These are phyloP conservation scores for Dalbergia cultrata DNA, from an alignment of 306 rosid species.

Conservation along the genomic window DNA sequence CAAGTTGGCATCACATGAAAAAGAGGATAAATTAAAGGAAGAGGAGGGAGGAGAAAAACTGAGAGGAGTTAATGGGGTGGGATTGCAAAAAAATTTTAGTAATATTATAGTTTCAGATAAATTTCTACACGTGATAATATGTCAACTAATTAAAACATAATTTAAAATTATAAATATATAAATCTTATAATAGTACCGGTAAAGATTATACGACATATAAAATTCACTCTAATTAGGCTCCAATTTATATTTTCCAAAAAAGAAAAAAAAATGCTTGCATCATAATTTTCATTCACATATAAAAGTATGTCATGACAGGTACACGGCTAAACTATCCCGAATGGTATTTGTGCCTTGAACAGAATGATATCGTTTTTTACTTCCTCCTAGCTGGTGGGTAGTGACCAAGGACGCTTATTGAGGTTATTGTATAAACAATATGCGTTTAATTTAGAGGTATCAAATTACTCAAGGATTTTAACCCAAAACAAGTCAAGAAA, in stretches of 20 bases:
- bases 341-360: constrained; percentile 40
- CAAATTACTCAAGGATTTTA: too few species aligned
- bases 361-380: constrained; percentile 35
- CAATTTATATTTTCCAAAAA: too few species aligned
- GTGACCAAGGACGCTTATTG: background rate
- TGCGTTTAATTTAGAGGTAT: background rate
- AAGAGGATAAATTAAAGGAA: too few species aligned
- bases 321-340: constrained; percentile 11
- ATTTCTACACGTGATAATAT: too few species aligned
- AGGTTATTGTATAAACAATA: background rate
- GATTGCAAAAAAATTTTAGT: background rate
- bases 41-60: background rate
- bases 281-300: background rate
- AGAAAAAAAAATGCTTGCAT: too few species aligned
- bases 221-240: too few species aligned
- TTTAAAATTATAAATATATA: too few species aligned
- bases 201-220: too few species aligned
- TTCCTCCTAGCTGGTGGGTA: constrained; percentile 37
- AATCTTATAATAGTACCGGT: too few species aligned
- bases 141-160: too few species aligned
- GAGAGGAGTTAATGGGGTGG: background rate
- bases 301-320: constrained; percentile 42
- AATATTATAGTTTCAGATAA: too few species aligned
- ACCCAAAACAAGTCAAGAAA: too few species aligned
- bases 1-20: background rate